Evolutionary conservation across 352 stramenopile species (phyloP).

Genomic region (Pythium rhizo-oryzae): DNA sequence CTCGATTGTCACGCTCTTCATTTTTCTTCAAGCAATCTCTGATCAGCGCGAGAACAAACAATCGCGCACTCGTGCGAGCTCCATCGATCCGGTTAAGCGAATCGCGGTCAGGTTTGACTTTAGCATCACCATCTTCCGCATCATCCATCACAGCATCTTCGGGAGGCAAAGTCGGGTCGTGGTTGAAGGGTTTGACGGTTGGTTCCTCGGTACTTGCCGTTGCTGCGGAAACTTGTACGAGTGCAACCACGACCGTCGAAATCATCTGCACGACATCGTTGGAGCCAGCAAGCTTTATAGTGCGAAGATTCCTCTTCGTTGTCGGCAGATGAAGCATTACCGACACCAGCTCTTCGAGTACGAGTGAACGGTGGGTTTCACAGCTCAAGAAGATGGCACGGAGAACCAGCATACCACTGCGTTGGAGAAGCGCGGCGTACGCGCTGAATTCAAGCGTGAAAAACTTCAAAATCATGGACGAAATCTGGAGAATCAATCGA

Average conservation of each 20-base stretch:
- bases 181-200: neutral
- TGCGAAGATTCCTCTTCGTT: slow-evolving; percentile 69
- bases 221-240: slow-evolving; percentile 38
- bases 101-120: slow-evolving; percentile 22
- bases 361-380: slow-evolving; percentile 50
- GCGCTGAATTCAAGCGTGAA: slow-evolving; percentile 72
- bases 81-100: slow-evolving; percentile 30
- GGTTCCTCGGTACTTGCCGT: neutral
- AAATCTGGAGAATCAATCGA: slow-evolving; percentile 74
- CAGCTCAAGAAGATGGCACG: slow-evolving; percentile 74
- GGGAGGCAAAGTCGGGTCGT: slow-evolving; percentile 30
- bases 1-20: slow-evolving; percentile 74
- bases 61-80: slow-evolving; percentile 36
- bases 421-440: slow-evolving; percentile 65
- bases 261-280: slow-evolving; percentile 64
- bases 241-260: slow-evolving; percentile 62
- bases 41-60: slow-evolving; percentile 58
- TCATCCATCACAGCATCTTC: slow-evolving; percentile 29
- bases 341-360: slow-evolving; percentile 72
- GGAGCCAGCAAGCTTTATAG: slow-evolving; percentile 63
- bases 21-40: slow-evolving; percentile 84
- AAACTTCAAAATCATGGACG: slow-evolving; percentile 63
- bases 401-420: slow-evolving; percentile 58
- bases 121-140: neutral
- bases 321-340: slow-evolving; percentile 84